These are phyloP conservation scores for Xylaria telfairii DNA, from an alignment of 495 filamentous ascomycete genomes.

Conservation along the genomic window DNA sequence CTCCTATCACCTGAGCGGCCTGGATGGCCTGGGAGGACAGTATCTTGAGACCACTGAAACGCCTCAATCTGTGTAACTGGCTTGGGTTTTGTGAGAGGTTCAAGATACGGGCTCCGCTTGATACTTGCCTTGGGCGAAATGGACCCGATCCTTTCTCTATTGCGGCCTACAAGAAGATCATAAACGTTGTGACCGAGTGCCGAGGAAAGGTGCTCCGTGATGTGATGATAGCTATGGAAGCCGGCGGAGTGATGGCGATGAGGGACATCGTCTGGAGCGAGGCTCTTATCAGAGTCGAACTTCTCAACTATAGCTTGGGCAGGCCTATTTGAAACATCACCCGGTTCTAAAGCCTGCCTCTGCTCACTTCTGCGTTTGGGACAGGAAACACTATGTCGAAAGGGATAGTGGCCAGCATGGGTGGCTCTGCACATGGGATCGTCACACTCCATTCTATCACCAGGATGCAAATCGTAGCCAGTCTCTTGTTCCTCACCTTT, in stretches of 20 bases:
- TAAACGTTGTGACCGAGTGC: slow-evolving; percentile 12
- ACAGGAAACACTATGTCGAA: slow-evolving; percentile 39
- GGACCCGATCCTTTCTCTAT: background rate
- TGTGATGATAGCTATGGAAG: slow-evolving; percentile 26
- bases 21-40: background rate
- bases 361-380: slow-evolving; percentile 1
- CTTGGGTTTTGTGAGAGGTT: slow-evolving; percentile 2
- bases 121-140: background rate
- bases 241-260: slow-evolving; percentile 29
- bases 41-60: slow-evolving; percentile 18
- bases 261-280: background rate
- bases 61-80: slow-evolving; percentile 10
- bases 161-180: background rate
- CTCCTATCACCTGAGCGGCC: background rate
- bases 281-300: background rate
- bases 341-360: background rate
- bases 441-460: slow-evolving; percentile 32
- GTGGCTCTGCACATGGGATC: slow-evolving; percentile 40
- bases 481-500: slow-evolving; percentile 3
- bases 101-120: slow-evolving; percentile 5
- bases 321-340: background rate
- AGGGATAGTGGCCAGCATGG: slow-evolving; percentile 41
- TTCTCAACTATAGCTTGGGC: background rate
- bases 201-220: slow-evolving; percentile 18
- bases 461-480: background rate